A percentile compares a stretch with the other conserved stretches of the same genome.
Conservation (phyloP, 257 asterid genomes). For the Plantago ovata region DNA sequence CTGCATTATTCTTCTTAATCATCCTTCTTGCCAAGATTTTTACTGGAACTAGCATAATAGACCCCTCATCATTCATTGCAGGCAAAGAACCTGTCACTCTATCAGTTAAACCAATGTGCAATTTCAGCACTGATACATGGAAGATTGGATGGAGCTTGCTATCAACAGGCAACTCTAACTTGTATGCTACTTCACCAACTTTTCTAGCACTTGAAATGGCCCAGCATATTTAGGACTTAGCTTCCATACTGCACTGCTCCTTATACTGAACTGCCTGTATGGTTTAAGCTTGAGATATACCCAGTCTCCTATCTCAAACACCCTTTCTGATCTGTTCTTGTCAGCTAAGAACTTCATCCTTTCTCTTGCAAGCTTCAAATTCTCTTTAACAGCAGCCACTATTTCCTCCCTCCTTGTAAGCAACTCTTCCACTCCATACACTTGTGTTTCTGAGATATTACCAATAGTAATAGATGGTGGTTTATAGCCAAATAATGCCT, state of each 20-base stretch:
- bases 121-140: neutral
- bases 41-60: neutral
- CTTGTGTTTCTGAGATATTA: too few species aligned
- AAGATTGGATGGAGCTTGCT: neutral
- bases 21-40: neutral
- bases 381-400: neutral
- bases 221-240: neutral
- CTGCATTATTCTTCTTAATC: neutral
- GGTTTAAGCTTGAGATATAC: neutral
- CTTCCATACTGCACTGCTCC: neutral
- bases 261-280: neutral
- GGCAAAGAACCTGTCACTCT: neutral
- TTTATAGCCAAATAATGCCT: too few species aligned
- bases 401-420: neutral
- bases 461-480: too few species aligned
- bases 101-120: neutral
- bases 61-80: neutral
- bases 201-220: neutral
- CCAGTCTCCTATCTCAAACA: neutral
- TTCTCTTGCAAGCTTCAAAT: neutral
- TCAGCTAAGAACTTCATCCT: neutral
- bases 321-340: neutral
- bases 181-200: neutral
- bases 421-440: too few species aligned
- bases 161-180: neutral